phyloP scores from a whole-genome alignment of 345 rosid species.

The Eucalyptus tenuipes region DNA sequence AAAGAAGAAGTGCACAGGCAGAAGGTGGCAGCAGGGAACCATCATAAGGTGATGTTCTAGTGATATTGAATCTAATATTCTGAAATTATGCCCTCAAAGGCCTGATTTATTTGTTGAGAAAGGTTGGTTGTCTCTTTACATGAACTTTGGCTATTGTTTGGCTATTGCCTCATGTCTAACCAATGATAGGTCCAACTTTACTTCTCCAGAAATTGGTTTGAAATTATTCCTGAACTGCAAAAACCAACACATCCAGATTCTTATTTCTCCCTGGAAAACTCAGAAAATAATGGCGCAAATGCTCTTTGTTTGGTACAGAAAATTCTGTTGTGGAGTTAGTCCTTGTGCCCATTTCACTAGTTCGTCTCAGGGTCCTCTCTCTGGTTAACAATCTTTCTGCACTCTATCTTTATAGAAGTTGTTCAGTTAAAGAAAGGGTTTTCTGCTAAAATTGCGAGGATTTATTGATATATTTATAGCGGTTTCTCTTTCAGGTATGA shows the following conservation, averaged over 20 bases:
- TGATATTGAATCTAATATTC: not conserved
- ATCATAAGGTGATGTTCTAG: slow-evolving; percentile 52
- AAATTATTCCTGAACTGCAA: not conserved
- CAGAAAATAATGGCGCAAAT: not conserved
- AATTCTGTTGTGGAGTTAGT: not conserved
- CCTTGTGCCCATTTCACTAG: not conserved
- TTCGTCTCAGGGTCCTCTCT: not conserved
- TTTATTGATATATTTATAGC: not conserved
- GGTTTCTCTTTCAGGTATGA: slow-evolving; percentile 45
- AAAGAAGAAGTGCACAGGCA: slow-evolving; percentile 77
- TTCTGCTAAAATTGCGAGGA: not conserved
- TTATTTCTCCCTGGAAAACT: not conserved
- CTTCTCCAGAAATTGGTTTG: not conserved
- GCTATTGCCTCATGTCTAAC: not conserved
- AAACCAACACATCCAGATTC: not conserved
- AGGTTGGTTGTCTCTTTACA: not conserved
- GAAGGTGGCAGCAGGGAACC: slow-evolving; percentile 93
- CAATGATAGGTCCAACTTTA: not conserved
- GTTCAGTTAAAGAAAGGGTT: not conserved
- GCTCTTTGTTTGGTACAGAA: not conserved
- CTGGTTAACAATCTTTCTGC: not conserved
- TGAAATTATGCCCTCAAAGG: not conserved
- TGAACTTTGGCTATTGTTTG: not conserved
- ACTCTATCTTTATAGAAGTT: not conserved
- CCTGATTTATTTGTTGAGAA: not conserved